A percentile compares a stretch with the other conserved stretches of the same genome.
These are phyloP conservation scores for Vaccinium macrocarpon DNA, from an alignment of 148 eudicot species.

Conservation along the genomic window DNA sequence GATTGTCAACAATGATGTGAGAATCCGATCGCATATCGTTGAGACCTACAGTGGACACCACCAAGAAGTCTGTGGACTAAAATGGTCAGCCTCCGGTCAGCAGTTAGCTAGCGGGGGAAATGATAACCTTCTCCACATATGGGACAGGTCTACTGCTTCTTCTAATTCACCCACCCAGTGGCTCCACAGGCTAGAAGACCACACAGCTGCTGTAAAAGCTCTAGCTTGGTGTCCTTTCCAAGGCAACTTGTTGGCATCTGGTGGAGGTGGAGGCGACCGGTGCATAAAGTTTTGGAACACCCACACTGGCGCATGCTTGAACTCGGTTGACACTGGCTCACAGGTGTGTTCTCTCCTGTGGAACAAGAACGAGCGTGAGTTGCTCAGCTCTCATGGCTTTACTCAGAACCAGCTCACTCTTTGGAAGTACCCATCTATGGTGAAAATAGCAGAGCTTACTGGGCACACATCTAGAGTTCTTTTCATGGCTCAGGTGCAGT, in stretches of 20 bases:
- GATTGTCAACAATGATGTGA: constrained; percentile 80
- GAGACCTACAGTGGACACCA: constrained; percentile 78
- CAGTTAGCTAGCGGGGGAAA: constrained; percentile 91
- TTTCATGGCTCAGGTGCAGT: constrained; percentile 75
- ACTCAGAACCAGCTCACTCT: constrained; percentile 86
- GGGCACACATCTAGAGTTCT: constrained; percentile 94
- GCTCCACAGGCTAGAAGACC: constrained; percentile 90
- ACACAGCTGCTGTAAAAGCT: constrained; percentile 93
- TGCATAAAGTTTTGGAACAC: constrained; percentile 97
- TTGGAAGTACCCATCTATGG: constrained; percentile 99
- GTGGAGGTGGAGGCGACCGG: constrained; percentile 86
- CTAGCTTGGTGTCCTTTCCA: constrained; percentile 99
- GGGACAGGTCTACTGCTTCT: constrained; percentile 79
- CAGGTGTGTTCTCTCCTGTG: constrained; percentile 88
- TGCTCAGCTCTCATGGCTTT: constrained; percentile 92
- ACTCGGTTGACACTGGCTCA: constrained; percentile 86
- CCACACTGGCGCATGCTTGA: constrained; percentile 89
- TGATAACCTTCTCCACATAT: constrained; percentile 84
- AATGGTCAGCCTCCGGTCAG: constrained; percentile 89
- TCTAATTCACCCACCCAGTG: constrained; percentile 70
- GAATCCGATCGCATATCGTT: constrained; percentile 59
- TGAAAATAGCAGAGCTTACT: constrained; percentile 83
- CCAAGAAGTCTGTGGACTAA: constrained; percentile 89
- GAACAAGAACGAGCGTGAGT: constrained; percentile 86
- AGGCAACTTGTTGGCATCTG: constrained; percentile 80